Conservation (phyloP, 1,139 yeast genomes). For the Saccharomycopsis hybrid region DNA sequence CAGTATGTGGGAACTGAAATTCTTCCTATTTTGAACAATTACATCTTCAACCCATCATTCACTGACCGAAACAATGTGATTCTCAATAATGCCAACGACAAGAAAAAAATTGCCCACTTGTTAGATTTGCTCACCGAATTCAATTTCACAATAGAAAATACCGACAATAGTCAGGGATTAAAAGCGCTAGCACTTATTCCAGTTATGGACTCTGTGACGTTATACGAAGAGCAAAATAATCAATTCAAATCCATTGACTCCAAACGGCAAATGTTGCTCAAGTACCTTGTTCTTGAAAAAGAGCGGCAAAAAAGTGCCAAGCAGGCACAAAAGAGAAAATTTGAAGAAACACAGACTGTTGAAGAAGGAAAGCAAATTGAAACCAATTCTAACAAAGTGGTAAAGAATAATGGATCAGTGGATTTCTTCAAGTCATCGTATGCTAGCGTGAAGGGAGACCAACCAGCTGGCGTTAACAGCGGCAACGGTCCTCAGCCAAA, state of each 20-base stretch:
- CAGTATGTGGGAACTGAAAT: slow-evolving; percentile 26
- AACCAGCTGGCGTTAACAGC: background rate
- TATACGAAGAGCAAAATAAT: slow-evolving; percentile 23
- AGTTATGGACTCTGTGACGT: slow-evolving; percentile 20
- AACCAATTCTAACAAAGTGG: slow-evolving; percentile 28
- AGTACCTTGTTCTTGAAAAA: slow-evolving; percentile 34
- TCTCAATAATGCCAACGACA: slow-evolving; percentile 3
- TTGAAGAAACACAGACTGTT: slow-evolving; percentile 8
- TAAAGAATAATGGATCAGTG: slow-evolving; percentile 23
- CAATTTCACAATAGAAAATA: slow-evolving; percentile 27
- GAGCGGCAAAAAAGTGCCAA: slow-evolving; percentile 31
- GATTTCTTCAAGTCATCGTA: slow-evolving; percentile 35
- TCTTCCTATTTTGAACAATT: slow-evolving; percentile 35
- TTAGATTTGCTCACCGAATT: slow-evolving; percentile 28
- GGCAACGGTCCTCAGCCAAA: slow-evolving; percentile 1
- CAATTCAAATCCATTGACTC: slow-evolving; percentile 25
- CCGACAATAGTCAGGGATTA: slow-evolving; percentile 3
- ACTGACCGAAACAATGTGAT: slow-evolving; percentile 3
- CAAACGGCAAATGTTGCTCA: slow-evolving; percentile 30
- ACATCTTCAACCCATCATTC: slow-evolving; percentile 16
- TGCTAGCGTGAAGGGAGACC: slow-evolving; percentile 23
- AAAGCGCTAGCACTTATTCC: slow-evolving; percentile 11
- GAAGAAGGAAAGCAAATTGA: background rate
- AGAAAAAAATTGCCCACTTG: slow-evolving; percentile 24
- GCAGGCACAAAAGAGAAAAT: slow-evolving; percentile 30